Percentiles rank a stretch among this genome's conserved stretches.
These are phyloP conservation scores for Lachancea sp. DNA, from an alignment of 805 yeast genomes.

Conservation along the genomic window DNA sequence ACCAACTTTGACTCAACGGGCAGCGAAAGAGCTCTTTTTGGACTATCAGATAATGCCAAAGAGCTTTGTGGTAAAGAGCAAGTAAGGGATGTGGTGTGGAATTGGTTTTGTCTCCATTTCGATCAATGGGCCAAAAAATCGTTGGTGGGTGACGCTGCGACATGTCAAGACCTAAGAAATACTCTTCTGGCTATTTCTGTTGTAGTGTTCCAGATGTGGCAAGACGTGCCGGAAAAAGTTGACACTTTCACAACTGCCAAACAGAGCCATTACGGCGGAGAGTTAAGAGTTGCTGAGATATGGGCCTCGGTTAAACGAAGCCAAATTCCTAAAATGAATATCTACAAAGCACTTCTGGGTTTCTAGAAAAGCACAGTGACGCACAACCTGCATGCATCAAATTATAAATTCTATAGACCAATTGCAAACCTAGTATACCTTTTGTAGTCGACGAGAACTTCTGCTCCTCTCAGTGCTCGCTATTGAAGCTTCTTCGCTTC, in stretches of 20 bases:
- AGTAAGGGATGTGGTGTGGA: slow-evolving; percentile 39
- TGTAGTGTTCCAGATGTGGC: slow-evolving; percentile 32
- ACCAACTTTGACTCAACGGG: slow-evolving; percentile 50
- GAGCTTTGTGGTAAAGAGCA: slow-evolving; percentile 6
- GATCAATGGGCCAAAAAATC: slow-evolving; percentile 47
- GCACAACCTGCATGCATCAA: background rate
- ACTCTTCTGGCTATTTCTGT: slow-evolving; percentile 38
- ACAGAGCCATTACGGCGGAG: slow-evolving; percentile 27
- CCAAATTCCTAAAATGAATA: slow-evolving; percentile 11
- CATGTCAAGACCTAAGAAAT: slow-evolving; percentile 40
- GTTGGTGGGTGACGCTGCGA: slow-evolving; percentile 39
- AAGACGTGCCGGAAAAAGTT: slow-evolving; percentile 23
- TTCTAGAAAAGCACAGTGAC: slow-evolving; percentile 3
- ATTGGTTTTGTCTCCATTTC: slow-evolving; percentile 51
- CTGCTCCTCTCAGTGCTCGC: background rate
- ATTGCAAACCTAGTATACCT: background rate
- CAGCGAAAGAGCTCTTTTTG: slow-evolving; percentile 54
- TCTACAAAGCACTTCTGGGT: slow-evolving; percentile 12
- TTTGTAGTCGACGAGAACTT: background rate
- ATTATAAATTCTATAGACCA: background rate
- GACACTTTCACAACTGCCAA: slow-evolving; percentile 33
- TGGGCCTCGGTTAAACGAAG: slow-evolving; percentile 16
- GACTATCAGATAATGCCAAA: slow-evolving; percentile 39
- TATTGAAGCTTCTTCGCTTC: background rate
- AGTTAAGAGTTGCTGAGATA: slow-evolving; percentile 19